Conservation (phyloP, 129 eudicot genomes). For the Pittosporum tobira region DNA sequence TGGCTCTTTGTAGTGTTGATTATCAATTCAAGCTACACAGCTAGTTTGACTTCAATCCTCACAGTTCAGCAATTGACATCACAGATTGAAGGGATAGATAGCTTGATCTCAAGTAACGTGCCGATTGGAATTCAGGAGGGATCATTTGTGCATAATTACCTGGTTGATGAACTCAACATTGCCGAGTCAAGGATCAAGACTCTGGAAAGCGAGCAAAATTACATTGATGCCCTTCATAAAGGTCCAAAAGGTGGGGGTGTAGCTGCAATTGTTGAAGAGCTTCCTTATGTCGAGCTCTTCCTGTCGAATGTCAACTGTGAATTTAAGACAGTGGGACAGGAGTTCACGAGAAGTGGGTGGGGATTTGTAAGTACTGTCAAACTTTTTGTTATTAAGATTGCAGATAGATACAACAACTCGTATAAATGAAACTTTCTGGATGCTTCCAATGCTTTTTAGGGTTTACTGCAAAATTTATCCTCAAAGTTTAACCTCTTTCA, state of each 20-base stretch:
- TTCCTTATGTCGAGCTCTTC: slow-evolving; percentile 72
- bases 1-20: slow-evolving; percentile 82
- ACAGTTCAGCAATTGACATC: slow-evolving; percentile 74
- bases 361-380: slow-evolving; percentile 64
- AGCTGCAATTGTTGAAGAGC: slow-evolving; percentile 79
- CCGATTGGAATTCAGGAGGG: slow-evolving; percentile 86
- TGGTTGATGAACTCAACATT: slow-evolving; percentile 44
- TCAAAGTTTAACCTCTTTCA: too few species aligned
- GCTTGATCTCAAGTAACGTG: slow-evolving; percentile 47
- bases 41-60: slow-evolving; percentile 87
- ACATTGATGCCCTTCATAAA: slow-evolving; percentile 34
- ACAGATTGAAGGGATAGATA: slow-evolving; percentile 62
- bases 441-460: neutral
- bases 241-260: slow-evolving; percentile 79
- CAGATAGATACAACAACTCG: neutral
- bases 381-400: neutral
- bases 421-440: neutral
- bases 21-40: slow-evolving; percentile 85
- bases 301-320: slow-evolving; percentile 51
- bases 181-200: slow-evolving; percentile 49
- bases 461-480: too few species aligned
- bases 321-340: slow-evolving; percentile 62
- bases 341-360: slow-evolving; percentile 88
- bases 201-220: slow-evolving; percentile 51
- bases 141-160: slow-evolving; percentile 61